These are phyloP conservation scores for Phytopythium delawarense DNA, from an alignment of 352 stramenopile genomes.

Conservation along the genomic window DNA sequence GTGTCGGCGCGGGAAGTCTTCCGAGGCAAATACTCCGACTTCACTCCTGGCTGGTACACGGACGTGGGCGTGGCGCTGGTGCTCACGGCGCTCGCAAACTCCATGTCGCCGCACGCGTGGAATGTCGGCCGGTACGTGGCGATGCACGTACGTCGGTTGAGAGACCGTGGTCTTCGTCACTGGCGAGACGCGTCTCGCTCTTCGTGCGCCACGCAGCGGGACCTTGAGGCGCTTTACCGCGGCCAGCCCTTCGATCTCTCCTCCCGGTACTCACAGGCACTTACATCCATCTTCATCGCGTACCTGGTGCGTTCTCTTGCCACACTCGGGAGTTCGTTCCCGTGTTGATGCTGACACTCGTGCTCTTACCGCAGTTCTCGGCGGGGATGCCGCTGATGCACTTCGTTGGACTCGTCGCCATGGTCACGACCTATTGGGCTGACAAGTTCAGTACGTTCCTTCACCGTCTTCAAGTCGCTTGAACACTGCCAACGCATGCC, in stretches of 20 bases:
- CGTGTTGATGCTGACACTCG: not conserved
- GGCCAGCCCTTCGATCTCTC: slow-evolving; percentile 78
- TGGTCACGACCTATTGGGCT: slow-evolving; percentile 81
- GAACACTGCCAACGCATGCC: not conserved
- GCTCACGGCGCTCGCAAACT: slow-evolving; percentile 84
- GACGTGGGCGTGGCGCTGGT: slow-evolving; percentile 78
- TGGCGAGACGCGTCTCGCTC: slow-evolving; percentile 64
- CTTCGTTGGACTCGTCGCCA: slow-evolving; percentile 62
- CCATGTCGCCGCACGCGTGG: slow-evolving; percentile 61
- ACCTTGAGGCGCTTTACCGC: slow-evolving; percentile 70
- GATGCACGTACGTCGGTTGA: slow-evolving; percentile 45
- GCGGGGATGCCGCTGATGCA: slow-evolving; percentile 78
- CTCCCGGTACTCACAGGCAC: slow-evolving; percentile 62
- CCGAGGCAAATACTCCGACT: slow-evolving; percentile 75
- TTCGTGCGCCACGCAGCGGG: slow-evolving; percentile 77
- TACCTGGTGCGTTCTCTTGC: slow-evolving; percentile 45
- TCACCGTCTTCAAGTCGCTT: not conserved
- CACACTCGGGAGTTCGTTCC: not conserved
- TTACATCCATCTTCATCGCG: slow-evolving; percentile 79
- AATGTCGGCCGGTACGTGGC: slow-evolving; percentile 51
- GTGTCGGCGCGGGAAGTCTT: slow-evolving; percentile 2
- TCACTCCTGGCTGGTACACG: slow-evolving; percentile 71
- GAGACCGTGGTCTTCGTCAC: slow-evolving; percentile 43
- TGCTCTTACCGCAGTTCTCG: slow-evolving; percentile 45
- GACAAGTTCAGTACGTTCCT: slow-evolving; percentile 79